Conservation (phyloP, 2,329 filamentous ascomycete genomes). For the Thelonectria olida region DNA sequence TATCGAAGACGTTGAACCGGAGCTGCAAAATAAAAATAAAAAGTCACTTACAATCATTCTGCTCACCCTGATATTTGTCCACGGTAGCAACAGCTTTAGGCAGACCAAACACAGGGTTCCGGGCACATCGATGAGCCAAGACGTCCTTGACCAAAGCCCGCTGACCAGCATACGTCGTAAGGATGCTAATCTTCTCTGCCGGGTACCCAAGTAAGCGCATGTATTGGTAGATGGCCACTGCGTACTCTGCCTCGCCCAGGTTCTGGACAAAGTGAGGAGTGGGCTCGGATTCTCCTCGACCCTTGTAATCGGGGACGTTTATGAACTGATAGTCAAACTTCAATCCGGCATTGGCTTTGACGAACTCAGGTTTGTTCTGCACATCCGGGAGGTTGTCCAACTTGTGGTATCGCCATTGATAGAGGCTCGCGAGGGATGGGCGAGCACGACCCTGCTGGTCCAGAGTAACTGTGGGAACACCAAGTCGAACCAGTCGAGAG, state of each 20-base stretch:
- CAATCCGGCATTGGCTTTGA: slow-evolving; percentile 88
- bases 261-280: slow-evolving; percentile 97
- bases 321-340: slow-evolving; percentile 97
- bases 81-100: slow-evolving; percentile 93
- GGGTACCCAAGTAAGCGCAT: slow-evolving; percentile 97
- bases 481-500: slow-evolving; percentile 86
- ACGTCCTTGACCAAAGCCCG: slow-evolving; percentile 89
- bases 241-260: slow-evolving; percentile 95
- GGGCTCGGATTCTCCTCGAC: slow-evolving; percentile 86
- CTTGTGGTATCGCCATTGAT: slow-evolving; percentile 89
- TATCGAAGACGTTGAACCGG: neutral
- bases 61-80: slow-evolving; percentile 98
- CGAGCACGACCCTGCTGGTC: slow-evolving; percentile 94
- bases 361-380: slow-evolving; percentile 74
- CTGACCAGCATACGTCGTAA: slow-evolving; percentile 95
- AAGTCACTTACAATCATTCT: slow-evolving; percentile 87
- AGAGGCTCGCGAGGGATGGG: slow-evolving; percentile 86
- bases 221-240: slow-evolving; percentile 94
- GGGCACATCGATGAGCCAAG: slow-evolving; percentile 81
- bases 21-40: neutral
- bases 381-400: slow-evolving; percentile 84
- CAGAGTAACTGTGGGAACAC: slow-evolving; percentile 88
- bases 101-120: slow-evolving; percentile 85
- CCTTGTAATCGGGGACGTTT: slow-evolving; percentile 93
- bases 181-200: slow-evolving; percentile 81